phyloP scores from a whole-genome alignment of 2,329 filamentous ascomycete species.

The Stemphylium lycopersici region DNA sequence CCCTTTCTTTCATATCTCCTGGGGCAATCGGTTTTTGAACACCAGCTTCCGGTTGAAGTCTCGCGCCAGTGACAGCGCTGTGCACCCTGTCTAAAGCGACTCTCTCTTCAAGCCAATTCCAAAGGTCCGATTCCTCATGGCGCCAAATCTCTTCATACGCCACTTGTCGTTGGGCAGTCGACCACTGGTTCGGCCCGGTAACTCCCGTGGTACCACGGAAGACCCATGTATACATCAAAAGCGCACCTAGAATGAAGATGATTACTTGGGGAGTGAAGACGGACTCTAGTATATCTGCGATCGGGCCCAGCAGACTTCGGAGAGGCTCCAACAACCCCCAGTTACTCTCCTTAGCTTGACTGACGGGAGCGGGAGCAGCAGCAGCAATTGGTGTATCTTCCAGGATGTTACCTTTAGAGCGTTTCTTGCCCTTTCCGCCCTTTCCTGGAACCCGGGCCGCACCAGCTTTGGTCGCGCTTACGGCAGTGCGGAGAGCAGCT shows the following conservation, averaged over 20 bases:
- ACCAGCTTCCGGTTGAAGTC: slow-evolving; percentile 43
- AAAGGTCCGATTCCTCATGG: slow-evolving; percentile 83
- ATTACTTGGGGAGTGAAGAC: slow-evolving; percentile 78
- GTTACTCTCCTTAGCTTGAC: slow-evolving; percentile 41
- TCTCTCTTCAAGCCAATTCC: slow-evolving; percentile 91
- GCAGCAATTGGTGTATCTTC: slow-evolving; percentile 52
- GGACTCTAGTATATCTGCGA: slow-evolving; percentile 71
- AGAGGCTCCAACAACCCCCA: slow-evolving; percentile 88
- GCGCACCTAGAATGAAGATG: slow-evolving; percentile 73
- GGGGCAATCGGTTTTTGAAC: slow-evolving; percentile 59
- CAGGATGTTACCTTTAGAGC: slow-evolving; percentile 60
- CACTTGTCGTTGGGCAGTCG: slow-evolving; percentile 69
- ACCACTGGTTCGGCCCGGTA: slow-evolving; percentile 40
- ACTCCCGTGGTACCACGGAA: slow-evolving; percentile 42
- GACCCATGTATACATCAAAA: slow-evolving; percentile 42
- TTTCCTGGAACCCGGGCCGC: slow-evolving; percentile 57
- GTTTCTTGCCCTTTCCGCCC: slow-evolving; percentile 60
- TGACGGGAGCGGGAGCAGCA: slow-evolving; percentile 31
- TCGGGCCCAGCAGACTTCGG: slow-evolving; percentile 70
- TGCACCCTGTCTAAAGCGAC: slow-evolving; percentile 69
- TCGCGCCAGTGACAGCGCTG: slow-evolving; percentile 28
- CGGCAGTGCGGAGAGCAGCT: slow-evolving; percentile 72
- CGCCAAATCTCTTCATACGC: slow-evolving; percentile 95
- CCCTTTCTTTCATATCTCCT: slow-evolving; percentile 69
- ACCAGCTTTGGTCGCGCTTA: slow-evolving; percentile 66